Evolutionary conservation across 257 asterid genomes (phyloP).

Genomic region (Echium plantagineum): DNA sequence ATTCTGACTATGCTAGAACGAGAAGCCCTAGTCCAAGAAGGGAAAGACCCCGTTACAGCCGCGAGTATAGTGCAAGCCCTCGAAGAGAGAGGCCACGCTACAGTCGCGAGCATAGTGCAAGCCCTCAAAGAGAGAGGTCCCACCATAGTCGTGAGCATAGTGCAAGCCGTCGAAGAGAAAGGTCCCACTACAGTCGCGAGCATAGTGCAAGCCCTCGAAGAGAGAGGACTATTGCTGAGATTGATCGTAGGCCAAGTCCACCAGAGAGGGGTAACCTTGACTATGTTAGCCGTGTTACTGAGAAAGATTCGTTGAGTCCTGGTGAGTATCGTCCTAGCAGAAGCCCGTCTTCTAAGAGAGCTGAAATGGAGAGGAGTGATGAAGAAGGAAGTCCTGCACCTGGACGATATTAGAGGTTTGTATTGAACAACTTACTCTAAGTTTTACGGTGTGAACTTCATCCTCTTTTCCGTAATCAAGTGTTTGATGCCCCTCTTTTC

Average conservation of each 20-base stretch:
- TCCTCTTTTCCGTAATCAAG: conserved; percentile 1
- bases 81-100: conserved; percentile 26
- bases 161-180: no score
- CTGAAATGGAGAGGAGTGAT: conserved; percentile 18
- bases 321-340: conserved; percentile 28
- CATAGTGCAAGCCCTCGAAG: conserved; percentile 30
- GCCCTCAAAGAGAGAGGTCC: no score
- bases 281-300: conserved; percentile 8
- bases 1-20: conserved; percentile 17
- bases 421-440: not conserved
- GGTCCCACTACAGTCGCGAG: no score
- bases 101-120: conserved; percentile 22
- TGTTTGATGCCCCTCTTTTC: no score
- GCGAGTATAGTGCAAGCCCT: conserved; percentile 29
- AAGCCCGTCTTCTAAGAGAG: conserved; percentile 20
- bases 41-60: conserved; percentile 24
- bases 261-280: conserved; percentile 28
- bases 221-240: conserved; percentile 22
- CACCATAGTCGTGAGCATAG: no score
- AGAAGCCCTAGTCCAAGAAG: conserved; percentile 31
- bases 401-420: conserved; percentile 39
- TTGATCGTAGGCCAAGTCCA: conserved; percentile 16
- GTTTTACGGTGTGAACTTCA: not conserved
- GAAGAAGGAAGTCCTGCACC: conserved; percentile 39
- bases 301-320: conserved; percentile 23